Conservation (phyloP, 2,329 filamentous ascomycete species). For the Fusarium algeriense region DNA sequence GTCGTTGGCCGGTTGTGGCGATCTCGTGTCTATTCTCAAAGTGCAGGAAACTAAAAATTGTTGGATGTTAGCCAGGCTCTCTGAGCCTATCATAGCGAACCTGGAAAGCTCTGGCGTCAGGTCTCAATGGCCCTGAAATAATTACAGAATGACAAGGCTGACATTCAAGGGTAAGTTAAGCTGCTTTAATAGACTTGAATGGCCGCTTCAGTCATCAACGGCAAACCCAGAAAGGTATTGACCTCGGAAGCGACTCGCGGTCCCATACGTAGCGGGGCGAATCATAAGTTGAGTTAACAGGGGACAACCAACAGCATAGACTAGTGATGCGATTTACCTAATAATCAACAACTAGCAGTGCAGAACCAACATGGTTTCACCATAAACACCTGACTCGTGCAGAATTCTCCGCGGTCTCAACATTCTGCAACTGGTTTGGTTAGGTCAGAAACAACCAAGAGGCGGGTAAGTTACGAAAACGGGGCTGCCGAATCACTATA, state of each 20-base stretch:
- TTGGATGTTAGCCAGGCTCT: too few species aligned
- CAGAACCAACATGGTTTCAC: not conserved
- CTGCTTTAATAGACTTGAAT: too few species aligned
- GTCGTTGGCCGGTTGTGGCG: too few species aligned
- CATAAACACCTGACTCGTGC: not conserved
- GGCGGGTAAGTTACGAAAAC: not conserved
- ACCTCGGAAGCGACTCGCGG: not conserved
- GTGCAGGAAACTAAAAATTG: too few species aligned
- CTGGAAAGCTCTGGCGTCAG: too few species aligned
- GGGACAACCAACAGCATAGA: constrained; percentile 1
- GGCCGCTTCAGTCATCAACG: not conserved
- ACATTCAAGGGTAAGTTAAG: too few species aligned
- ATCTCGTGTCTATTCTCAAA: too few species aligned
- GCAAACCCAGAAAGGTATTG: not conserved
- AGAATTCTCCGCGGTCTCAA: not conserved
- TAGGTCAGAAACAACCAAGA: not conserved
- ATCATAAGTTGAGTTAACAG: not conserved
- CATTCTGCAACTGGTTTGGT: too few species aligned
- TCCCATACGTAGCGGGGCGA: not conserved
- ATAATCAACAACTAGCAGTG: not conserved
- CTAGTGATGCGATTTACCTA: not conserved
- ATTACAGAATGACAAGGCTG: too few species aligned
- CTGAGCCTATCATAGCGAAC: too few species aligned
- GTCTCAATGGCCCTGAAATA: too few species aligned
- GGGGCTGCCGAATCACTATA: not conserved